phyloP scores from a whole-genome alignment of 768 basidiomycete species.

The Tricholoma hemisulphureum region DNA sequence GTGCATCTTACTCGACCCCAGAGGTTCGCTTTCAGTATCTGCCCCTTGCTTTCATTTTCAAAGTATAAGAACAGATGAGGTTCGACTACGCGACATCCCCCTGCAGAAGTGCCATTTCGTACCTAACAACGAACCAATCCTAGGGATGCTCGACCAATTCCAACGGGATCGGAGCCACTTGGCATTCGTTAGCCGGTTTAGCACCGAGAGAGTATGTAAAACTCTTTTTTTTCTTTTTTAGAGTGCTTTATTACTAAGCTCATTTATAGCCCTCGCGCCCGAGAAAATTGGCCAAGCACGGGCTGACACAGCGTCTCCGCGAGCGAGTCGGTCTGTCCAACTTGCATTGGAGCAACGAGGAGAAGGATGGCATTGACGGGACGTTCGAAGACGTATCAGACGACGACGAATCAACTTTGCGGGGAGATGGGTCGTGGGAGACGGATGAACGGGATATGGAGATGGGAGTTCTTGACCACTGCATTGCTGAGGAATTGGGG shows the following conservation, averaged over 20 bases:
- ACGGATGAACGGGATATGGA: constrained; percentile 17
- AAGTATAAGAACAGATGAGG: constrained; percentile 53
- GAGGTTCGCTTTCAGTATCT: constrained; percentile 43
- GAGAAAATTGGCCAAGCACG: constrained; percentile 79
- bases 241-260: too few species aligned
- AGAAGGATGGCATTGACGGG: too few species aligned
- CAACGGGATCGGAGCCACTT: constrained; percentile 91
- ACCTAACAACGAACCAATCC: constrained; percentile 79
- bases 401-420: constrained; percentile 31
- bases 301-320: constrained; percentile 74
- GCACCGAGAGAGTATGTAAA: constrained; percentile 63
- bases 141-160: constrained; percentile 83
- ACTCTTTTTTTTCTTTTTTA: too few species aligned
- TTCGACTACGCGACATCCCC: constrained; percentile 78
- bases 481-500: constrained; percentile 2
- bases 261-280: constrained; percentile 67
- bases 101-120: constrained; percentile 86
- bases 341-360: too few species aligned
- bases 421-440: constrained; percentile 21
- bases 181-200: constrained; percentile 83
- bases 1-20: constrained; percentile 80
- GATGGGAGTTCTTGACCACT: constrained; percentile 11
- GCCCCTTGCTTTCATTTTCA: background rate
- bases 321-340: constrained; percentile 73
- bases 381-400: constrained; percentile 31